phyloP scores from a whole-genome alignment of 371 early-diverging fungal species.

The Massospora cicadina region DNA sequence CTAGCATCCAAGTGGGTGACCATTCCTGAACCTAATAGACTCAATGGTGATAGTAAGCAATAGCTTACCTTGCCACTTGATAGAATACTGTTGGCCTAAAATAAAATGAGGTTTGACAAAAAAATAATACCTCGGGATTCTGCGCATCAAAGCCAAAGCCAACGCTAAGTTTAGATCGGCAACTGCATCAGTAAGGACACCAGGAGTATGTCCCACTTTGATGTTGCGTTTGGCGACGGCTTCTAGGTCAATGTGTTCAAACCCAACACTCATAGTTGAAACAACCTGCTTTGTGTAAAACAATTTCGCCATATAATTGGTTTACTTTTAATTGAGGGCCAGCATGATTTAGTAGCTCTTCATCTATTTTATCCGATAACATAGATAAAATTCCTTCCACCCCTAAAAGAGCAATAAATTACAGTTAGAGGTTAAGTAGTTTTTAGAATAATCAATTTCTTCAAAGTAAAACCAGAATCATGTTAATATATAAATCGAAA shows the following conservation, averaged over 20 bases:
- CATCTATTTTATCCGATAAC: constrained; percentile 50
- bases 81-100: background rate
- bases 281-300: constrained; percentile 22
- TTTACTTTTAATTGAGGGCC: constrained; percentile 21
- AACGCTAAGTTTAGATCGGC: constrained; percentile 64
- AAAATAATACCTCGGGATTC: constrained; percentile 31
- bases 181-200: constrained; percentile 71
- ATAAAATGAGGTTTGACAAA: background rate
- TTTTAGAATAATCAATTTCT: background rate
- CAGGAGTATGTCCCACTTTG: constrained; percentile 65
- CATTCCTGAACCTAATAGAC: constrained; percentile 43
- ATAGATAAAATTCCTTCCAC: constrained; percentile 46
- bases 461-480: background rate
- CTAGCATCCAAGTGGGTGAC: constrained; percentile 53
- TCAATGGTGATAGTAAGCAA: constrained; percentile 21
- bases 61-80: background rate
- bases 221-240: constrained; percentile 23
- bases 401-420: constrained; percentile 16
- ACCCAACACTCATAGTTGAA: constrained; percentile 63
- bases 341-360: constrained; percentile 39
- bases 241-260: constrained; percentile 53
- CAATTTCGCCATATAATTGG: background rate
- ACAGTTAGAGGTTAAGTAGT: background rate
- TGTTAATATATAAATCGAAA: background rate
- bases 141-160: constrained; percentile 48